Base-by-base conservation (phyloP, 140 eudicot genomes). In the Anethum foeniculum region DNA sequence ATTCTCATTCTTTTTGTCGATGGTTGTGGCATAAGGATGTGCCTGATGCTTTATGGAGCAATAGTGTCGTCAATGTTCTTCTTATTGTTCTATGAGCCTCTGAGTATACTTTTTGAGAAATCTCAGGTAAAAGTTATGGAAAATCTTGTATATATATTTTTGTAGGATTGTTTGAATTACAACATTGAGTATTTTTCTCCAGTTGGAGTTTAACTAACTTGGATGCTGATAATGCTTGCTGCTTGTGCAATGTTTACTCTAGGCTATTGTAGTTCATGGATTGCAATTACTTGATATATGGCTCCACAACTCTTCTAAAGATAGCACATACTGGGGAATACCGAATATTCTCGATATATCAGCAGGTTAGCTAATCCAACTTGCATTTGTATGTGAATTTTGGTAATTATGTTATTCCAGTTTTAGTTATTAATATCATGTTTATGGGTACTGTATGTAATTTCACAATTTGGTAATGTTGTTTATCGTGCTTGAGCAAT, bases 201-300 rank as follows among this genome's bases (percentile, higher is more conserved):
- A 38, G 2, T 38, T 38, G 41, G 41, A 38, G 41, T 38, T 4
- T 4, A 38, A 38, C 4, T 38, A 38, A 38, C 41, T 38, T 38
- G 41, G 41, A 38, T 38, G 41, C 41, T 38, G 41, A 38, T 38
- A 38, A 38, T 38, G 13, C 77, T 83, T 73, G 71, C 60, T 62
- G 60, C 79, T 13, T 80, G 51, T 58, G 39, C 27, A 80, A 25
- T 86, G 71, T 79, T 69, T 62, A 76, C 52, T 85, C 77, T 25
- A 94, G 98, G 98, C 97, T 77, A 81, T 90, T 81, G 89, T 92
- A 84, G 93, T 92, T 82, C 98, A 94, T 89, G 97, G 97, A 67
- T 94, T 94, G 85, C 98, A 94, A 78, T 83, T 92, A 81, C 90
- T 94, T 83, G 98, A 94, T 78, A 81, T 94, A 84, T 87, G 94